Base-by-base conservation (phyloP, 345 rosid species). In the Lagerstroemia speciosa region DNA sequence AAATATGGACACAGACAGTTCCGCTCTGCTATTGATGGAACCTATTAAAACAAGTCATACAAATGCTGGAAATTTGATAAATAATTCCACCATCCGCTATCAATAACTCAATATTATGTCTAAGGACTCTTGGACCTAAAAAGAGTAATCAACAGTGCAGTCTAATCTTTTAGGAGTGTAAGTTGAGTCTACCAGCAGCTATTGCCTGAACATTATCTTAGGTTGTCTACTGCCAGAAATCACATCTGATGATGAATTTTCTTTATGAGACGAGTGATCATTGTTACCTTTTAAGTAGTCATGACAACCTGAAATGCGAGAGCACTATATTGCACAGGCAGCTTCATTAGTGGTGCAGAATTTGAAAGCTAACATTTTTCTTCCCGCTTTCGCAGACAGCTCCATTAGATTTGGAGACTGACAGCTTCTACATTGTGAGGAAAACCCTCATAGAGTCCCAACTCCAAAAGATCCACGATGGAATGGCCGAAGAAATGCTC, bases 401-500 rank as follows among this genome's bases (percentile, higher is more conserved):
- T 76, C 98, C 98, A 29, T 73, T 89, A 82, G 98, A 93, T 80
- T 72, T 93, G 77, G 97, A 67, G 69, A 84, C 87, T 0, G 90
- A 87, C 72, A 74, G 78, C 75, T 91, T 91, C 81, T 89, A 89
- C 70, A 53, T 60, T 68, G 79, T 75, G 1, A 86, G 98, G 76
- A 78, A 82, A 71, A 76, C 70, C 43, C 69, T 75, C 5, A 78
- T 91, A 55, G 96, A 93, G 72, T 69, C 79, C 64, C 85, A 79
- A 27, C 85, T 91, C 31, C 78, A 83, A 69, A 82, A 79, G 72
- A 79, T 94, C 64, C 73, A 75, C 16, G 81, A 84, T 29, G 97
- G 95, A 67, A 81, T 83, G 91, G 96, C 87, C 5, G 96, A 93
- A 74, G 96, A 89, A 84, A 83, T 93, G 41, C 78, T 91, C 64